These are phyloP conservation scores for Saccharomyces hybrid DNA, from an alignment of 1,139 yeast genomes.

Conservation along the genomic window DNA sequence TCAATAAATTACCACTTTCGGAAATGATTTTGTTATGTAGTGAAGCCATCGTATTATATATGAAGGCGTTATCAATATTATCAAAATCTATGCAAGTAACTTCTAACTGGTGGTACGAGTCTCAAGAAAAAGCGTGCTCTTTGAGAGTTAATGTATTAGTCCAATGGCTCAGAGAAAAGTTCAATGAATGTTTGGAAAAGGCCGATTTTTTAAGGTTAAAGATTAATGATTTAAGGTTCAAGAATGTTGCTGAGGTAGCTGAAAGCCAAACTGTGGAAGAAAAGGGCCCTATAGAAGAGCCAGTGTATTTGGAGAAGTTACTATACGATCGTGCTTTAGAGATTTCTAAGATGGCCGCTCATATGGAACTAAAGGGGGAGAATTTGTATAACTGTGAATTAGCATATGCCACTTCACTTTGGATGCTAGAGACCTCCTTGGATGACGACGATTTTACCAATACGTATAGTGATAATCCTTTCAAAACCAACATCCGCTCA, in stretches of 20 bases:
- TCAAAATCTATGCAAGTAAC: conserved; percentile 84
- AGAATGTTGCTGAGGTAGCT: neutral
- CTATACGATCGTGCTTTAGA: conserved; percentile 90
- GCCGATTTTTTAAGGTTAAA: conserved; percentile 58
- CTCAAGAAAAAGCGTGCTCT: conserved; percentile 36
- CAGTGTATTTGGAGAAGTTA: conserved; percentile 67
- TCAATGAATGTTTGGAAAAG: conserved; percentile 80
- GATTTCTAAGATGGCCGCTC: conserved; percentile 86
- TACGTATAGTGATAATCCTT: neutral
- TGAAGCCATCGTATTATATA: conserved; percentile 79
- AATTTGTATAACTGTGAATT: conserved; percentile 76
- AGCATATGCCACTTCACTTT: conserved; percentile 82
- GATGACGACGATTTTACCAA: conserved; percentile 29
- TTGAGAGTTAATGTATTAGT: conserved; percentile 66
- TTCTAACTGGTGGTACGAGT: conserved; percentile 78
- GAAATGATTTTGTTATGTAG: conserved; percentile 20
- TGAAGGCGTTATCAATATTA: conserved; percentile 71
- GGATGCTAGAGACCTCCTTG: conserved; percentile 88
- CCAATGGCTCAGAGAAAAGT: conserved; percentile 86
- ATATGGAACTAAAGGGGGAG: conserved; percentile 70
- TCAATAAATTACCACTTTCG: conserved; percentile 43
- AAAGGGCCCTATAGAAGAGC: conserved; percentile 10
- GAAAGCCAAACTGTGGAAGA: conserved; percentile 6
- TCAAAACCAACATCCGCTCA: neutral
- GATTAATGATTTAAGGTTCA: conserved; percentile 10